Base-by-base conservation (phyloP, 257 asterid genomes). In the Anisodus tanguticus region DNA sequence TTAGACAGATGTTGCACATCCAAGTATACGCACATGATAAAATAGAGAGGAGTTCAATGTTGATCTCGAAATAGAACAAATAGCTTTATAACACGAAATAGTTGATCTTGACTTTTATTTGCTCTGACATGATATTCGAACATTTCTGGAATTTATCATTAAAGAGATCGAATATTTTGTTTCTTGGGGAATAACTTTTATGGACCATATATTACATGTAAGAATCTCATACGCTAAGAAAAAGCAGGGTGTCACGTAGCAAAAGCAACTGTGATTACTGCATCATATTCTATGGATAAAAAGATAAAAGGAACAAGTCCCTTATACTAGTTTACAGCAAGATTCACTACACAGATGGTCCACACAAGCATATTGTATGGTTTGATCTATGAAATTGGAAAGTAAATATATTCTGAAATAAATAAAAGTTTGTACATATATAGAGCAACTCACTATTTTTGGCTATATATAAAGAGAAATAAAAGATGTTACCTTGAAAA, bases 301-400 rank as follows among this genome's bases (percentile, higher is more conserved):
- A 7, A 1, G 63, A 26, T 51, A 76, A 6, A 76, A 51, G 12
- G 63, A 76, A 74, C 12, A 49, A 4, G 37, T n/a, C 58, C 79
- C 35, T n/a, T 8, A 4, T 26, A n/a, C n/a, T 5, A 47, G 6
- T 49, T 76, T 49, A 13, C 63, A 51, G 63, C 11, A 51, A 76
- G 47, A 76, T 76, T 76, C 81, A 76, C 13, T 22, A 22, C 12
- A 76, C 51, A 74, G 9, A 51, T 4, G 81, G 63, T 51, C 81
- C 62, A 74, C 62, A 74, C 7, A 74, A 74, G 43, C 62, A 74
- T n/a, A n/a, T 60, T 17, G 10, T 49, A 47, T 72, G 39, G 37
- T 47, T 72, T 72, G 59, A 47, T 62, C 10, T 8, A 19, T 9
- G 11, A 7, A 4, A 47, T 17, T 2, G n/a, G 41, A 45, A 72